Conservation (phyloP, 176 grass and related monocot genomes). For the Cenchrus fungigraminus region DNA sequence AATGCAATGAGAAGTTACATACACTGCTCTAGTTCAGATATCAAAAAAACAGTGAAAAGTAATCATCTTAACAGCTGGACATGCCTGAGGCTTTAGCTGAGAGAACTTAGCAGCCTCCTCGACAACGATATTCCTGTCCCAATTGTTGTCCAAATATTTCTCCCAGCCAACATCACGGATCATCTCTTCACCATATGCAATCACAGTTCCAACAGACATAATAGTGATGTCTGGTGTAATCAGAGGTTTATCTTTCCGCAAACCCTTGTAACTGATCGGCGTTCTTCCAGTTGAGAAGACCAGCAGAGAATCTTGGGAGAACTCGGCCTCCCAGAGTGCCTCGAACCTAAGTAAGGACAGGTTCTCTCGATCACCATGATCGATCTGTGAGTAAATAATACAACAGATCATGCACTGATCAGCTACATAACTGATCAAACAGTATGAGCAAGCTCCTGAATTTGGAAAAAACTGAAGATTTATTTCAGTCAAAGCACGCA, state of each 20-base stretch:
- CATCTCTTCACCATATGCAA: conserved; percentile 88
- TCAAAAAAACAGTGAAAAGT: conserved; percentile 11
- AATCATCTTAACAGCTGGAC: conserved; percentile 10
- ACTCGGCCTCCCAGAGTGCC: conserved; percentile 74
- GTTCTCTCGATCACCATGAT: conserved; percentile 75
- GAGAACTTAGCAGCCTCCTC: conserved; percentile 73
- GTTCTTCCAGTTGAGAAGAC: conserved; percentile 92
- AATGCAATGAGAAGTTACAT: neutral
- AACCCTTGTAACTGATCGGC: conserved; percentile 66
- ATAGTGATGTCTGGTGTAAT: conserved; percentile 89
- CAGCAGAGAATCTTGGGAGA: conserved; percentile 71
- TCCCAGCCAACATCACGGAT: conserved; percentile 81
- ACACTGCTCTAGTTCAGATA: conserved; percentile 21
- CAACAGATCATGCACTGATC: neutral
- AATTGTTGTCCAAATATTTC: conserved; percentile 63
- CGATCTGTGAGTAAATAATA: conserved; percentile 54
- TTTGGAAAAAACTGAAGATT: neutral
- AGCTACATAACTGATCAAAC: neutral
- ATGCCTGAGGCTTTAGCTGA: conserved; percentile 78
- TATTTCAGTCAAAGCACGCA: neutral
- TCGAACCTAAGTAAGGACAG: conserved; percentile 75
- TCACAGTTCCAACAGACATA: conserved; percentile 94
- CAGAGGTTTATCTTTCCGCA: conserved; percentile 81
- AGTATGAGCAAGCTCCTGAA: neutral
- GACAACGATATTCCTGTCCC: conserved; percentile 79